A percentile compares a stretch with the other conserved stretches of the same genome.
phyloP scores from a whole-genome alignment of 192 early-diverging fungal species.

The Jimgerdemannia lactiflua region DNA sequence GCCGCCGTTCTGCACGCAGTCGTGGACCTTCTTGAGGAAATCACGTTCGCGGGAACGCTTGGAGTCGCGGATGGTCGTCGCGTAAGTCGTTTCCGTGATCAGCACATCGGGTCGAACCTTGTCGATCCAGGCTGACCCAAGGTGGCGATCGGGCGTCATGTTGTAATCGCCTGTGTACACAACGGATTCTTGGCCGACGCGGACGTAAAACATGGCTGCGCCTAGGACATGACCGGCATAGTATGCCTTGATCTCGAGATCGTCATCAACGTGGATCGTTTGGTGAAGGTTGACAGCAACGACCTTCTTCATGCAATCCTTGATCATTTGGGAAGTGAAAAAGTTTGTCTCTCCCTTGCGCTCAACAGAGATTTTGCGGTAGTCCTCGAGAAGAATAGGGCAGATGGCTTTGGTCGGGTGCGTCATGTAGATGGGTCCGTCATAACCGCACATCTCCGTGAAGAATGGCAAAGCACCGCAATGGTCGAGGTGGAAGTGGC shows the following conservation, averaged over 20 bases:
- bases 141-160: slow-evolving; percentile 88
- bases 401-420: slow-evolving; percentile 95
- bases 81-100: slow-evolving; percentile 98
- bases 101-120: slow-evolving; percentile 86
- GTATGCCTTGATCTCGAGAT: slow-evolving; percentile 81
- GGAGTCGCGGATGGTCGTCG: slow-evolving; percentile 92
- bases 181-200: slow-evolving; percentile 70
- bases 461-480: slow-evolving; percentile 96
- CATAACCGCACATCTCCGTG: slow-evolving; percentile 92
- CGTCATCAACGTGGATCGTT: slow-evolving; percentile 79
- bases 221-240: slow-evolving; percentile 99
- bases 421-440: slow-evolving; percentile 98
- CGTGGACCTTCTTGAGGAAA: slow-evolving; percentile 87
- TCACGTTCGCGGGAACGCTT: slow-evolving; percentile 91
- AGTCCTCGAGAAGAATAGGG: slow-evolving; percentile 91
- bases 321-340: slow-evolving; percentile 85
- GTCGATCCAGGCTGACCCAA: slow-evolving; percentile 97
- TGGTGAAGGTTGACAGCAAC: slow-evolving; percentile 84
- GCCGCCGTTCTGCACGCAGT: slow-evolving; percentile 72
- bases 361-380: slow-evolving; percentile 90
- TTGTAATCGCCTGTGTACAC: slow-evolving; percentile 91
- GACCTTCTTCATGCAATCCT: slow-evolving; percentile 95
- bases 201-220: slow-evolving; percentile 93
- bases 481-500: slow-evolving; percentile 98
- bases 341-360: slow-evolving; percentile 88